These are phyloP conservation scores for Ceratobasidium sp. DNA, from an alignment of 1,284 basidiomycete genomes.

Conservation along the genomic window DNA sequence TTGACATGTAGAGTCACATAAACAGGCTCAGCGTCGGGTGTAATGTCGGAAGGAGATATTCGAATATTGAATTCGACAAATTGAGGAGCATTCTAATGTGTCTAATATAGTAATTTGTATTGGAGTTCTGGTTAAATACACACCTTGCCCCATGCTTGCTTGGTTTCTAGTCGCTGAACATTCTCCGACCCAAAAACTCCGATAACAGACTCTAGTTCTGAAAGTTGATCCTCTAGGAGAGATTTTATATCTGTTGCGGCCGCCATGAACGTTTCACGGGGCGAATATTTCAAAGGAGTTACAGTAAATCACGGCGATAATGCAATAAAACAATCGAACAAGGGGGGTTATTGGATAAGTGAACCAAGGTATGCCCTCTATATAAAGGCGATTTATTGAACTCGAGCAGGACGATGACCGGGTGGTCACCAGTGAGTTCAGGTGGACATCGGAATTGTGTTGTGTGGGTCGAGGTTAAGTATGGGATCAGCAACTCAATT, in stretches of 20 bases:
- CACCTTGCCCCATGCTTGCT: slow-evolving; percentile 38
- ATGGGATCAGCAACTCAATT: not conserved
- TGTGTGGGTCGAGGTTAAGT: slow-evolving; percentile 19
- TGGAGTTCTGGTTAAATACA: not conserved
- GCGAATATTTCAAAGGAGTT: not conserved
- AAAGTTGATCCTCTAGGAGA: slow-evolving; percentile 11
- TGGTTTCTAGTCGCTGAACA: slow-evolving; percentile 18
- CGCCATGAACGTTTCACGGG: slow-evolving; percentile 11
- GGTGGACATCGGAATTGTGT: slow-evolving; percentile 5
- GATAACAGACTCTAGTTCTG: slow-evolving; percentile 35
- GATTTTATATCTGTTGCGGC: not conserved
- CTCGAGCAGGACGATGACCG: not conserved
- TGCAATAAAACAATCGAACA: not conserved
- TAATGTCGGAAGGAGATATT: slow-evolving; percentile 11
- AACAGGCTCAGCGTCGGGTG: slow-evolving; percentile 17
- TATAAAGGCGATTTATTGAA: not conserved
- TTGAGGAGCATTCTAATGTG: slow-evolving; percentile 20
- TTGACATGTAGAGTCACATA: slow-evolving; percentile 32
- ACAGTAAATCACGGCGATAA: too few relatives aligned
- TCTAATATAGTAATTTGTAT: not conserved
- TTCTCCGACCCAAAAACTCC: slow-evolving; percentile 38
- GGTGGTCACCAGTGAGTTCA: slow-evolving; percentile 15
- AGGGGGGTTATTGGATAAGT: too few relatives aligned
- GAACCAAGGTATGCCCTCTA: not conserved
- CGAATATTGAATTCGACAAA: slow-evolving; percentile 27